Conservation (phyloP, 345 rosid species). For the Isatis tinctoria region DNA sequence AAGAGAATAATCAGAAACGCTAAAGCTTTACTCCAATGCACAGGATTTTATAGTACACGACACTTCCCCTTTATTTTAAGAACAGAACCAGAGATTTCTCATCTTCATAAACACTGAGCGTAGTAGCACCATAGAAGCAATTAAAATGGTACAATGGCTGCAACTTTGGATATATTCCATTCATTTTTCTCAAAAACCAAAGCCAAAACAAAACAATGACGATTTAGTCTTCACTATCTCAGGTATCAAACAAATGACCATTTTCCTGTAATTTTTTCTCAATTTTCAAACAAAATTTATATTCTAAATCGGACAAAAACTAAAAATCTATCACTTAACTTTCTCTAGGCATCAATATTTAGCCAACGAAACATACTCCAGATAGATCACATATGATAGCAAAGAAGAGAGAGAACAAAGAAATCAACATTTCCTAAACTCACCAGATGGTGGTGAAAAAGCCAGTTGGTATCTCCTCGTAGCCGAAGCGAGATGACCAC, state of each 20-base stretch:
- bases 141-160: neutral
- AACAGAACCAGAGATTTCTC: neutral
- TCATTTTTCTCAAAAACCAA: neutral
- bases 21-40: neutral
- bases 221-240: no score
- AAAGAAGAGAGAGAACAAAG: neutral
- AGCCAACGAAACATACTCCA: neutral
- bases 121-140: slow-evolving; percentile 1
- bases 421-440: slow-evolving; percentile 18
- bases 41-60: neutral
- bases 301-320: no score
- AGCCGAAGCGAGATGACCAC: slow-evolving; percentile 68
- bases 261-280: no score
- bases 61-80: neutral
- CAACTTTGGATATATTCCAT: neutral
- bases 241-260: no score
- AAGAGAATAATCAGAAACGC: neutral
- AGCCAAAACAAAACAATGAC: no score
- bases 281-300: no score
- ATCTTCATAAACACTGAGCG: neutral
- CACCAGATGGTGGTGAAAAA: slow-evolving; percentile 85
- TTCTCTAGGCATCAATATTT: neutral
- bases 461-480: slow-evolving; percentile 73
- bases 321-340: neutral
- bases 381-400: neutral